A percentile compares a stretch with the other conserved stretches of the same genome.
Conservation (phyloP, 2,329 filamentous ascomycete species). For the Helminthosporium solani region DNA sequence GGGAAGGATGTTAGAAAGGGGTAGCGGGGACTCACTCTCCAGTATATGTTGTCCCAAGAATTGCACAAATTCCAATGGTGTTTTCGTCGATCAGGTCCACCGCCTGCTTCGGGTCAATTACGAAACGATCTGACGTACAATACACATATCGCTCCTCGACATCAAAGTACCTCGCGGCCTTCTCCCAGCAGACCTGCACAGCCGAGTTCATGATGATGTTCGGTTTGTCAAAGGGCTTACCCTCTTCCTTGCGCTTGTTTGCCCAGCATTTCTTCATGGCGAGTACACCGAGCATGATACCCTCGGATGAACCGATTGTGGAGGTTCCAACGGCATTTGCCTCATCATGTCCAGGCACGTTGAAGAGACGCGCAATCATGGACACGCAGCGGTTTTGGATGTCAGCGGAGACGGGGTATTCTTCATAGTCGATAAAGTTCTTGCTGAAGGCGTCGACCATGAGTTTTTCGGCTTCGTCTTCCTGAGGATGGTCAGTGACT, state of each 20-base stretch:
- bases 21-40: conserved; percentile 58
- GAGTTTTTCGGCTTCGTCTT: conserved; percentile 92
- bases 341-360: conserved; percentile 64
- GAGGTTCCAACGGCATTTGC: conserved; percentile 78
- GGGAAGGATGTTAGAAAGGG: neutral
- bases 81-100: conserved; percentile 66
- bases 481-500: conserved; percentile 50
- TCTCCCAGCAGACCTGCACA: conserved; percentile 97
- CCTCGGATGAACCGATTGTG: conserved; percentile 85
- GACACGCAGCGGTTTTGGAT: conserved; percentile 70
- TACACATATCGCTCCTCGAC: conserved; percentile 82
- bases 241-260: conserved; percentile 78
- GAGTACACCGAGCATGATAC: conserved; percentile 71
- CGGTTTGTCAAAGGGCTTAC: conserved; percentile 75
- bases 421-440: conserved; percentile 69
- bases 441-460: conserved; percentile 92
- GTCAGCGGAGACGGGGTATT: conserved; percentile 53
- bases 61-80: conserved; percentile 87
- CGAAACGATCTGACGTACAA: conserved; percentile 61
- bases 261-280: conserved; percentile 97
- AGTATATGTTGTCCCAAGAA: conserved; percentile 91
- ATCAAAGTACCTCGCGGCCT: conserved; percentile 79
- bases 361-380: conserved; percentile 75
- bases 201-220: conserved; percentile 96
- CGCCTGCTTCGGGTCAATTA: conserved; percentile 64